A percentile compares a stretch with the other conserved stretches of the same genome.
Conservation (phyloP, 2,329 filamentous ascomycete genomes). For the Cephalotrichum gorgonifer region DNA sequence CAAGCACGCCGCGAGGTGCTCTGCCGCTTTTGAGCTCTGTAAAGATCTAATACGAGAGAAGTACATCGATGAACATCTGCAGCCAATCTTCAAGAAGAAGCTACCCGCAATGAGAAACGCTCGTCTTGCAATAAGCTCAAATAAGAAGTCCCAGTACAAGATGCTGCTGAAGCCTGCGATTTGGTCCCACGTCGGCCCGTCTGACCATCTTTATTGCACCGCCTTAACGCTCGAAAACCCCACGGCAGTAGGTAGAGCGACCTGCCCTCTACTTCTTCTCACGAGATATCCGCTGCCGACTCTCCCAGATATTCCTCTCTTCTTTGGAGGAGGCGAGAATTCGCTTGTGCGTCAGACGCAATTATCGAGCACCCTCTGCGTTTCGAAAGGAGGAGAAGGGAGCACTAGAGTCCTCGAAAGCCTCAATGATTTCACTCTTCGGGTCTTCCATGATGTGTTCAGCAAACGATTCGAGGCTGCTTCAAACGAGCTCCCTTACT, state of each 20-base stretch:
- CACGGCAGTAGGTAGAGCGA: constrained; percentile 43
- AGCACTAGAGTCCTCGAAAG: constrained; percentile 27
- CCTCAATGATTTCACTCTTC: constrained; percentile 64
- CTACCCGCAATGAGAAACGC: constrained; percentile 83
- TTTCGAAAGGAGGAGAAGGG: constrained; percentile 15
- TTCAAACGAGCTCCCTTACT: constrained; percentile 64
- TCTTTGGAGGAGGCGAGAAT: constrained; percentile 52
- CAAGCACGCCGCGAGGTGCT: constrained; percentile 75
- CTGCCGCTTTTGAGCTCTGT: constrained; percentile 80
- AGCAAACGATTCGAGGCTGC: constrained; percentile 71
- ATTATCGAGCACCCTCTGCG: constrained; percentile 29
- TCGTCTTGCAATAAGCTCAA: constrained; percentile 67
- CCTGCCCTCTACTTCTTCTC: constrained; percentile 58
- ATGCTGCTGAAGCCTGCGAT: constrained; percentile 72
- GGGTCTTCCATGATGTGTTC: constrained; percentile 74
- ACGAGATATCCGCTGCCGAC: constrained; percentile 55
- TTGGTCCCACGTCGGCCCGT: constrained; percentile 47
- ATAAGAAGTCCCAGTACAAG: constrained; percentile 61
- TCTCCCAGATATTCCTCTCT: constrained; percentile 61
- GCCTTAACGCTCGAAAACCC: constrained; percentile 49
- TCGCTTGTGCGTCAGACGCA: constrained; percentile 41
- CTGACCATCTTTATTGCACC: constrained; percentile 48
- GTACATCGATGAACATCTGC: constrained; percentile 63
- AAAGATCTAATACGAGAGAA: constrained; percentile 53
- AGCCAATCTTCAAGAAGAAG: constrained; percentile 60